Base-by-base conservation (phyloP, 2,329 filamentous ascomycete genomes). In the Alternaria infectoria region DNA sequence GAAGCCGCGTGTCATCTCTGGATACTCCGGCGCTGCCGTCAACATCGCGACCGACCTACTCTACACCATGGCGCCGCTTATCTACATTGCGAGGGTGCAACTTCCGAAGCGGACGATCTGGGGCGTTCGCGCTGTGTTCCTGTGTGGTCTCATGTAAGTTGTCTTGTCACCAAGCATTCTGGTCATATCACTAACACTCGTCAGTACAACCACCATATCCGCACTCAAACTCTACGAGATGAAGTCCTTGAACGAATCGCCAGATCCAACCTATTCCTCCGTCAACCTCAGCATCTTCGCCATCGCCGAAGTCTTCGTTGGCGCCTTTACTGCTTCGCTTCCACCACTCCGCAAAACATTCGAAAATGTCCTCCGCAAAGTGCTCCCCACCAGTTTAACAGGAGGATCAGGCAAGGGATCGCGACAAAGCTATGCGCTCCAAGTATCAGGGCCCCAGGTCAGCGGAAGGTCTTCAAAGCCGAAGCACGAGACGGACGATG, bases 321-420 rank as follows among this genome's bases (percentile, higher is more conserved):
- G 71, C 25, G 72, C 67, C 2, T 69, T 75, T 54, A 74, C 72
- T 13, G 73, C 73, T 9, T 73, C 66, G 17, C 70, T 75, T 6
- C 73, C 73, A 2, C 73, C 73, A 0, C 59, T 75, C 0, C 71
- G 73, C 23, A 74, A 74, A 36, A 74, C 72, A 1, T 72, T 75
- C 57, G 73, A 75, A 15, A 68, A 59, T 12, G 13, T 66, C 0
- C 54, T 75, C 11, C 69, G 61, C 46, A 64, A 62, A n/a, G 54
- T 74, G 2, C 50, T 74, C 0, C 73, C 73, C 2, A 57, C 66
- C n/a, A 71, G 66, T 30, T 17, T 74, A 3, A 50, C 63, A 8
- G 70, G 70, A 15, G 59, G 61, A 2, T 52, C 67, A 10, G 63
- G 63, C 3, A 70, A 60, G 43, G 56, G 43, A 26, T 62, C 64